Evolutionary conservation across 106 monocot species (phyloP), one percentile per base, ranked within the genome.

Genomic region (Apostasia ramifera): DNA sequence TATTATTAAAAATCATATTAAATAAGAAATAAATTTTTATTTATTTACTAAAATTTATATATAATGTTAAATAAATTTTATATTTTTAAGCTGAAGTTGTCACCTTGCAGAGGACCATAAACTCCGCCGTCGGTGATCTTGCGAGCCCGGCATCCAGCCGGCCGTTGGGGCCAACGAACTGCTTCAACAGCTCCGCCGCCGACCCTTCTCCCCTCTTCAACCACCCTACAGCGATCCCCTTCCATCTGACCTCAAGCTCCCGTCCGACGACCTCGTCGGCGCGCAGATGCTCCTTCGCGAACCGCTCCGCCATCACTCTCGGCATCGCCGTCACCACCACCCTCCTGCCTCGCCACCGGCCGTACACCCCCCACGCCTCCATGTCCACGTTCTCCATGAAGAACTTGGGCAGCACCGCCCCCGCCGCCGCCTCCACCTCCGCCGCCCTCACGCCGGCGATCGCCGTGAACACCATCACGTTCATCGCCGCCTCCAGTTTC

Each of bases 331-430:
- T 89, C 40, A 83, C 82, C 49, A 97, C 84, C 52, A 82, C 72
- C 59, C 81, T 64, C 58, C 73, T 67, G 39, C 57, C 56, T 40
- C n/a, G 37, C n/a, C 37, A 79, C 8, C 68, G 7, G 55, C 67
- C 63, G 66, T 89, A 92, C 15, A 71, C 71, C 53, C 53, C 66
- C 97, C 97, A 97, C 3, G 82, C 92, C 47, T 49, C 80, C 76
- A 83, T 67, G 76, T 92, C 84, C 1, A 92, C 63, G 58, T 89
- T 89, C 8, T 92, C 89, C 63, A 81, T 71, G 63, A 74, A 85
- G 68, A 97, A 97, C 79, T 97, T 97, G 26, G 97, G 92, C 53
- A 97, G 80, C 71, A 92, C 97, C 2, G 92, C 97, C 2, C 92
- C 61, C 7, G 88, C 78, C 55, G 85, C 89, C 61, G 83, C 84